These are phyloP conservation scores for Neonothopanus nambi DNA, from an alignment of 1,284 basidiomycete species.

Conservation along the genomic window DNA sequence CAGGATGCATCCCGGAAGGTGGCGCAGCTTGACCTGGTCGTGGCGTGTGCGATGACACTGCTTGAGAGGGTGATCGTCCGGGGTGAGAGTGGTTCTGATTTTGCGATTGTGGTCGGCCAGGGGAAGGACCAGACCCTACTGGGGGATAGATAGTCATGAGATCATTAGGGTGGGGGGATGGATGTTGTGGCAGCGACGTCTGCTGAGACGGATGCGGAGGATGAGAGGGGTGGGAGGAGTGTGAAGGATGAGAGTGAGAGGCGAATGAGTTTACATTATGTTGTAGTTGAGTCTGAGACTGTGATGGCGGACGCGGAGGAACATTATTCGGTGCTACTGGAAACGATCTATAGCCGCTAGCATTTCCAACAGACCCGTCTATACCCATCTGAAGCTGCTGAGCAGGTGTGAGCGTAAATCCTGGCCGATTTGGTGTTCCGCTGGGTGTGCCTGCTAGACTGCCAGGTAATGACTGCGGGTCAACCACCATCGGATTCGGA, in stretches of 20 bases:
- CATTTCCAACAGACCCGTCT: neutral
- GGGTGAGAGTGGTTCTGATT: neutral
- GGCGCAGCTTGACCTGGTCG: neutral
- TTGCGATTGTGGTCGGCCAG: neutral
- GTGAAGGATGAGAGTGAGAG: neutral
- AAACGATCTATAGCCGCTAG: neutral
- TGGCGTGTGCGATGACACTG: slow-evolving; percentile 15
- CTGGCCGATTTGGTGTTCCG: slow-evolving; percentile 34
- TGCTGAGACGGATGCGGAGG: slow-evolving; percentile 1
- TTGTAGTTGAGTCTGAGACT: slow-evolving; percentile 41
- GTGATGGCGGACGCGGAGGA: slow-evolving; percentile 50
- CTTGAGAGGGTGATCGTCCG: neutral
- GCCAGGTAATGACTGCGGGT: slow-evolving; percentile 38
- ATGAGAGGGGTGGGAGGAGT: slow-evolving; percentile 1
- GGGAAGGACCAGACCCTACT: neutral
- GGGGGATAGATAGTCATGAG: neutral
- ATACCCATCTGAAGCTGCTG: slow-evolving; percentile 50
- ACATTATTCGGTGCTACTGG: slow-evolving; percentile 32
- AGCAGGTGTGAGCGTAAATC: slow-evolving; percentile 56
- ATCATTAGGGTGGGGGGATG: neutral
- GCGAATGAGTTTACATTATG: slow-evolving; percentile 26
- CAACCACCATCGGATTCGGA: slow-evolving; percentile 20
- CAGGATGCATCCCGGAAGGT: neutral
- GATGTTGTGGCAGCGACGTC: neutral
- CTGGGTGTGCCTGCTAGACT: slow-evolving; percentile 28